Evolutionary conservation across 768 basidiomycete genomes (phyloP), one percentile per base, ranked within the genome.

Genomic region (Lyophyllum shimeji): DNA sequence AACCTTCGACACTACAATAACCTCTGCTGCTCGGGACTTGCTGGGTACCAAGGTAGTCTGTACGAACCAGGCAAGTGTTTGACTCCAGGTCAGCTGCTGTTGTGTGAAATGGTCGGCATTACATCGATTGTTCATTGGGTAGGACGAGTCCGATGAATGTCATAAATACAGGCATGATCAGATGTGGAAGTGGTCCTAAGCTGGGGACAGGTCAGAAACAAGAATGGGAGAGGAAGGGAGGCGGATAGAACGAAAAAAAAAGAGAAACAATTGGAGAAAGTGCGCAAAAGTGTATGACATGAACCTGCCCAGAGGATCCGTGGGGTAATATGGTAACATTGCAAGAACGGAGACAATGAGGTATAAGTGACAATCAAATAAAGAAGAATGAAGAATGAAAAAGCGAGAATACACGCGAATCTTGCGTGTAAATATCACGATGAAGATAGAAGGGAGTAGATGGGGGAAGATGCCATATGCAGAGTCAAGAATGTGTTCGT

Each of bases 251-350:
- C 18, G 29, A 52, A 54, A 18, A 31, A 29, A 39, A 27, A 43
- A 5, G 27, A 42, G 24, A 44, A 46, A 37, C 20, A 42, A n/a
- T n/a, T 29, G 53, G 46, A 54, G 29, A 46, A 6, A 12, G 12
- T 33, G 31, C 31, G 31, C 7, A 33, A 33, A 33, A 33, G n/a
- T n/a, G 31, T 6, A 33, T 33, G 31, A 33, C 7, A 2, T 53
- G 51, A 54, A 50, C 62, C 62, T 54, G 62, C 47, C 57, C 57
- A 63, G 42, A 60, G 56, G 31, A 60, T 58, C 57, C 54, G 40
- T 49, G 55, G 45, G 46, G 52, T 44, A 55, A 55, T n/a, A 40
- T 40, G 42, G 50, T 25, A 12, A 45, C 43, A 47, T 33, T 60
- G 55, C 44, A 13, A 7, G 23, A 8, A 42, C 53, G 49, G 17